These are phyloP conservation scores for Colletotrichum sansevieriae DNA, from an alignment of 2,329 filamentous ascomycete species.

Conservation along the genomic window DNA sequence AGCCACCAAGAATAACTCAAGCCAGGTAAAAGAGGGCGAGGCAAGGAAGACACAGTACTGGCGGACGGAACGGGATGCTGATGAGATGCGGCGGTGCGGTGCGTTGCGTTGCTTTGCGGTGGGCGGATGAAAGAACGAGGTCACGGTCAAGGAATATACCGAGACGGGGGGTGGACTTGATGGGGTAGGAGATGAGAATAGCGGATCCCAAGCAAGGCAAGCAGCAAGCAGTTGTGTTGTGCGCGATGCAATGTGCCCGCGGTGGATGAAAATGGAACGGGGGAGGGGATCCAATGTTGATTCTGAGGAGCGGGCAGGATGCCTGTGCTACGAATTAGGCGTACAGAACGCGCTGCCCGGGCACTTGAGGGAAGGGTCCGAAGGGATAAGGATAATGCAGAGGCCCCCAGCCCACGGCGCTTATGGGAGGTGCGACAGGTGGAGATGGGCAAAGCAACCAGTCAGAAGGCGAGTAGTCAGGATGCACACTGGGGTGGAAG, in stretches of 20 bases:
- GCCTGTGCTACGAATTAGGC: slow-evolving; percentile 3
- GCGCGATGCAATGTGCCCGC: slow-evolving; percentile 20
- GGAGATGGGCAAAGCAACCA: slow-evolving; percentile 5
- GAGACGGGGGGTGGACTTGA: slow-evolving; percentile 30
- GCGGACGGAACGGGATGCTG: slow-evolving; percentile 31
- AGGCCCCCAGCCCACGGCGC: slow-evolving; percentile 34
- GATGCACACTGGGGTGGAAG: slow-evolving; percentile 16
- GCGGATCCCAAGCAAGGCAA: slow-evolving; percentile 31
- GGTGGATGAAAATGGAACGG: slow-evolving; percentile 20
- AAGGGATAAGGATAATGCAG: slow-evolving; percentile 23
- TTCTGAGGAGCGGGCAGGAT: neutral
- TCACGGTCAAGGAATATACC: slow-evolving; percentile 39
- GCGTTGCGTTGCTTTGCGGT: slow-evolving; percentile 5
- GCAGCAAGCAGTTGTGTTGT: slow-evolving; percentile 31
- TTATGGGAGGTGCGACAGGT: slow-evolving; percentile 40
- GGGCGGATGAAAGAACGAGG: slow-evolving; percentile 18
- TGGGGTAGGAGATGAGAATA: slow-evolving; percentile 21
- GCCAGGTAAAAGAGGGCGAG: slow-evolving; percentile 9
- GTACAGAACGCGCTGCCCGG: too few relatives aligned
- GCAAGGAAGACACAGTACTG: slow-evolving; percentile 13
- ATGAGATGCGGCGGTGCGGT: slow-evolving; percentile 40
- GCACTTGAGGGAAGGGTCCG: neutral
- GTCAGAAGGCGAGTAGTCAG: neutral
- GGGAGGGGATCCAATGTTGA: slow-evolving; percentile 25
- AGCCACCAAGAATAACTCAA: neutral